phyloP scores from a whole-genome alignment of 176 grass and related monocot species.

The Paspalum vaginatum region DNA sequence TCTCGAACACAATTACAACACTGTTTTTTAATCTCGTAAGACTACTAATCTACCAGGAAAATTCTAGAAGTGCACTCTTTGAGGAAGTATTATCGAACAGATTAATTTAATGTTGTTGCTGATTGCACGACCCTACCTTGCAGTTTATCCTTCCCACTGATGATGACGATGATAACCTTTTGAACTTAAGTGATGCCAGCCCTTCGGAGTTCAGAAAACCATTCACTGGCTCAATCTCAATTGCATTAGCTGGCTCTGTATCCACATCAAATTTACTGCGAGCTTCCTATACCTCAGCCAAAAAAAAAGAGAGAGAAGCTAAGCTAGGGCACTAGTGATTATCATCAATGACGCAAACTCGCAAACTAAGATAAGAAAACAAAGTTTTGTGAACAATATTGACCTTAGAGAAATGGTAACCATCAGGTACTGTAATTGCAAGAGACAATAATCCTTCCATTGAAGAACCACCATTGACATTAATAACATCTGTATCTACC shows the following conservation, averaged over 20 bases:
- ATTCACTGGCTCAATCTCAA: conserved; percentile 73
- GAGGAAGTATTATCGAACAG: conserved; percentile 2
- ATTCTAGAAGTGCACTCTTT: no score
- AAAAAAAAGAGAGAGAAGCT: neutral
- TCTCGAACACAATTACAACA: neutral
- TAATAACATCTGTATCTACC: conserved; percentile 76
- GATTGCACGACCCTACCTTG: conserved; percentile 63
- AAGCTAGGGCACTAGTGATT: neutral
- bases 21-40: neutral
- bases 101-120: conserved; percentile 1
- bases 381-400: conserved; percentile 17
- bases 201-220: conserved; percentile 73
- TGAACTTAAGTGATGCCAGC: conserved; percentile 67
- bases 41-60: neutral
- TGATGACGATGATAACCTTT: conserved; percentile 51
- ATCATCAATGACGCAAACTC: conserved; percentile 18
- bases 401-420: conserved; percentile 99
- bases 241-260: conserved; percentile 62
- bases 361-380: conserved; percentile 26
- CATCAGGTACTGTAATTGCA: conserved; percentile 80
- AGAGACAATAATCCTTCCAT: conserved; percentile 80
- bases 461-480: conserved; percentile 77
- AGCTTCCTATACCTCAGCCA: conserved; percentile 71
- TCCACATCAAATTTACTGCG: conserved; percentile 92
- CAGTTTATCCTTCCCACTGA: conserved; percentile 85